Percentiles rank a stretch among this genome's conserved stretches.
Conservation (phyloP, 108 stramenopile species). For the Cyclotella kingstonii region DNA sequence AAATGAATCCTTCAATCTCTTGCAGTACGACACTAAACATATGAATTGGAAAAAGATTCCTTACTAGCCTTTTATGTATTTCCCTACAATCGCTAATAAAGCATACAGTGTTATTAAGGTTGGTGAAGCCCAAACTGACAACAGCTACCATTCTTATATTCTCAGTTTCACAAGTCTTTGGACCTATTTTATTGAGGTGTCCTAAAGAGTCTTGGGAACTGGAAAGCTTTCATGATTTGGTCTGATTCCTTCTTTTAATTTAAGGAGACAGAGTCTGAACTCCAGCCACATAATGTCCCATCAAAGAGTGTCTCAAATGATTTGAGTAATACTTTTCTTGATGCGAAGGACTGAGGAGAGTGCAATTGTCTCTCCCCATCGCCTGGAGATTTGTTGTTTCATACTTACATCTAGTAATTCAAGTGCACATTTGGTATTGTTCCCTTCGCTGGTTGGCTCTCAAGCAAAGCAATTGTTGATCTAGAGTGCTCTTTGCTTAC, state of each 20-base stretch:
- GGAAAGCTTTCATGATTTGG: slow-evolving; percentile 34
- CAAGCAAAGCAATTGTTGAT: neutral
- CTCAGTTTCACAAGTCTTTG: slow-evolving; percentile 3
- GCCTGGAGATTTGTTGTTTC: slow-evolving; percentile 18
- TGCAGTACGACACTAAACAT: slow-evolving; percentile 11
- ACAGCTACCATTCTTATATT: neutral
- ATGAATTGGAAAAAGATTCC: slow-evolving; percentile 12
- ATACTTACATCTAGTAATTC: slow-evolving; percentile 34
- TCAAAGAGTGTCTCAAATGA: slow-evolving; percentile 37
- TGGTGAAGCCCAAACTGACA: slow-evolving; percentile 20
- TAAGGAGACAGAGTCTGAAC: slow-evolving; percentile 14
- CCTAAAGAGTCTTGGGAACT: slow-evolving; percentile 17
- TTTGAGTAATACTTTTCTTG: slow-evolving; percentile 13
- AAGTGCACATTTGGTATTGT: neutral
- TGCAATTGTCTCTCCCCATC: slow-evolving; percentile 7
- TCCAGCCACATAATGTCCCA: slow-evolving; percentile 34
- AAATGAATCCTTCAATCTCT: slow-evolving; percentile 35
- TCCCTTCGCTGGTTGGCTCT: neutral
- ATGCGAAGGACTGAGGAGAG: slow-evolving; percentile 11
- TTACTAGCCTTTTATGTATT: slow-evolving; percentile 32
- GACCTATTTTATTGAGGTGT: slow-evolving; percentile 14
- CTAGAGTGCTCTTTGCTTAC: neutral
- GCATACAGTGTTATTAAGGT: slow-evolving; percentile 17
- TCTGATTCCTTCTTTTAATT: slow-evolving; percentile 34
- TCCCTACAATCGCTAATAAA: slow-evolving; percentile 24